phyloP scores from a whole-genome alignment of 192 early-diverging fungal genomes.

The Dimargaris xerosporica region DNA sequence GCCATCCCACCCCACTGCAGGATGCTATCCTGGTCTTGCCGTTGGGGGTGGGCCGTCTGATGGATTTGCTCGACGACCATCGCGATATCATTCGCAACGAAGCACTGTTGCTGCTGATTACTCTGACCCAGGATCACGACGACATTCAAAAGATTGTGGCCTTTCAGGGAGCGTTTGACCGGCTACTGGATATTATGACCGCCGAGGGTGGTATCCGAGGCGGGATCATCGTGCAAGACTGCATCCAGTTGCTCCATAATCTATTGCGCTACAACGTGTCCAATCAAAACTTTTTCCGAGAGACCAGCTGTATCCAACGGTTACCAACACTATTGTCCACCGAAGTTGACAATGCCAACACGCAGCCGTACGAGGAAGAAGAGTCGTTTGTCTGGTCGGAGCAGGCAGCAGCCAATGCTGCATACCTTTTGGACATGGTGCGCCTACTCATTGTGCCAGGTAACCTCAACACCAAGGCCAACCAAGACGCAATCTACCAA shows the following conservation, averaged over 20 bases:
- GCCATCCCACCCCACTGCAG: conserved; percentile 47
- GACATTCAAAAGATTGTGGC: conserved; percentile 99
- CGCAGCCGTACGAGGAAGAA: conserved; percentile 24
- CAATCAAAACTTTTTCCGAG: conserved; percentile 97
- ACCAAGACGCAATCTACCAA: conserved; percentile 84
- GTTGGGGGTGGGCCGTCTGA: conserved; percentile 67
- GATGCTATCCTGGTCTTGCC: conserved; percentile 76
- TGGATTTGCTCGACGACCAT: conserved; percentile 84
- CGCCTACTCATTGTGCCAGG: conserved; percentile 79
- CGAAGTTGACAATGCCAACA: conserved; percentile 21
- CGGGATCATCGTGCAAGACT: conserved; percentile 95
- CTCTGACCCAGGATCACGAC: conserved; percentile 79
- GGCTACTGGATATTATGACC: conserved; percentile 68
- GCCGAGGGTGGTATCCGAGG: conserved; percentile 84
- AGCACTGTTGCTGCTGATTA: conserved; percentile 78
- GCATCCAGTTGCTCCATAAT: conserved; percentile 81
- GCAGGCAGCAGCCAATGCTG: conserved; percentile 76
- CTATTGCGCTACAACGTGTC: conserved; percentile 91
- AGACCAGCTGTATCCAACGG: conserved; percentile 82
- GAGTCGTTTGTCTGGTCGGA: conserved; percentile 50
- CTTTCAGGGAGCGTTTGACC: conserved; percentile 95
- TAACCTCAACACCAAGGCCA: conserved; percentile 68
- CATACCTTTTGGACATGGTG: conserved; percentile 76
- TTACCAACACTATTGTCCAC: conserved; percentile 63
- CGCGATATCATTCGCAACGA: conserved; percentile 96